Base-by-base conservation (phyloP, 2,329 filamentous ascomycete genomes). In the Trichoderma afroharzianum region DNA sequence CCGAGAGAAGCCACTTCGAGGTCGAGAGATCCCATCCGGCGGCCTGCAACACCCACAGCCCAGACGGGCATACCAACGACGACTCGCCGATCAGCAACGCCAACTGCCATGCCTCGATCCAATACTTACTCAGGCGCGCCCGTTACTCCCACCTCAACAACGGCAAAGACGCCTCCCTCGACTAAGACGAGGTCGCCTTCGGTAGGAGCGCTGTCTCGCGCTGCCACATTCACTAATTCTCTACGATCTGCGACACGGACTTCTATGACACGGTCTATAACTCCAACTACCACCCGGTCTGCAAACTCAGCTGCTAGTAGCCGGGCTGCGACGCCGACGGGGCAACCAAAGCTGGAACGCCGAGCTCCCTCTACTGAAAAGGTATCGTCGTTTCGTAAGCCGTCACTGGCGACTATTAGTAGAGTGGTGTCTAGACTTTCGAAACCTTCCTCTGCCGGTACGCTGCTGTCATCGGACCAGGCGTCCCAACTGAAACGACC, bases 401-500 rank as follows among this genome's bases (percentile, higher is more conserved):
- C 75, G 53, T 71, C 76, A 18, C 47, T 62, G 30, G 70, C 33
- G 39, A 74, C 66, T 36, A 61, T 28, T 28, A 50, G 58, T 30
- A 26, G 33, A 32, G 53, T 59, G 28, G 55, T 68, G 14, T 68
- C 64, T 8, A 32, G 64, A 47, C 53, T 68, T n/a, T 62, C 68
- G 28, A 59, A 59, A 47, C 62, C 71, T 57, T 50, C 71, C n/a
- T 67, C 66, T 32, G 55, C 67, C 9, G 64, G 53, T 6, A 68
- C 55, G 61, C 71, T 47, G n/a, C 72, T 47, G 50, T 71, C 39
- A 61, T 77, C 61, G 43, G 74, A 63, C 68, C 73, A 62, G 30
- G 77, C 73, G 69, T 73, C 76, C 21, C 78, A 78, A 53, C 79
- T 81, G 21, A 79, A 81, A n/a, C 85, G 86, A 9, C 88, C 89